Conservation (phyloP, 768 basidiomycete species). For the Pisolithus microcarpus region DNA sequence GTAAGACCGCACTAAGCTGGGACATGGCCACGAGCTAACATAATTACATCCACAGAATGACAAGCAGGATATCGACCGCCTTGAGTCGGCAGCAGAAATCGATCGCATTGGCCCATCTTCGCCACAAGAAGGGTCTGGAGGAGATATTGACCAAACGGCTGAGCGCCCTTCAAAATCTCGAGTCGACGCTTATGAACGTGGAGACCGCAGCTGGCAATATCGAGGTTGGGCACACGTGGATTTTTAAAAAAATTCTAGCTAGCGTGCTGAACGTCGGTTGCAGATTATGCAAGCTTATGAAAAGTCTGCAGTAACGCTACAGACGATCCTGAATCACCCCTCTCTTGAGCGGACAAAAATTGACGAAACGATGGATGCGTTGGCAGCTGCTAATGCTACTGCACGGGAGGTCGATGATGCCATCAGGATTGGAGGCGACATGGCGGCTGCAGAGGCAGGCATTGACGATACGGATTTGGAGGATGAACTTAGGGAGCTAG, state of each 20-base stretch:
- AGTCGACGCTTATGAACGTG: constrained; percentile 70
- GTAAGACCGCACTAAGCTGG: constrained; percentile 34
- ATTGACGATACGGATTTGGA: constrained; percentile 53
- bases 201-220: constrained; percentile 88
- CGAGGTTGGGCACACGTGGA: constrained; percentile 50
- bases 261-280: constrained; percentile 1
- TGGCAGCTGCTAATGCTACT: constrained; percentile 77
- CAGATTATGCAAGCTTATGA: constrained; percentile 86
- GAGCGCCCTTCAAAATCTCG: constrained; percentile 64
- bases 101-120: constrained; percentile 69
- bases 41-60: constrained; percentile 43
- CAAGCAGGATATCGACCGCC: constrained; percentile 55
- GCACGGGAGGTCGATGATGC: constrained; percentile 78
- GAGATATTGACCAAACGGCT: constrained; percentile 71
- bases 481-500: constrained; percentile 56
- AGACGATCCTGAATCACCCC: constrained; percentile 71
- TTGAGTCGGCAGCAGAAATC: constrained; percentile 65
- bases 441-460: constrained; percentile 41
- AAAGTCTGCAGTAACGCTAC: constrained; percentile 72
- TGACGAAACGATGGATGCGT: constrained; percentile 80
- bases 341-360: constrained; percentile 71
- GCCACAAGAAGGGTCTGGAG: constrained; percentile 75
- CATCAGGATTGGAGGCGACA: constrained; percentile 59
- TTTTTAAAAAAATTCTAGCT: too few relatives aligned
- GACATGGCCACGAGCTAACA: background rate